Conservation (phyloP, 495 filamentous ascomycete species). For the Haplographium delicatum region DNA sequence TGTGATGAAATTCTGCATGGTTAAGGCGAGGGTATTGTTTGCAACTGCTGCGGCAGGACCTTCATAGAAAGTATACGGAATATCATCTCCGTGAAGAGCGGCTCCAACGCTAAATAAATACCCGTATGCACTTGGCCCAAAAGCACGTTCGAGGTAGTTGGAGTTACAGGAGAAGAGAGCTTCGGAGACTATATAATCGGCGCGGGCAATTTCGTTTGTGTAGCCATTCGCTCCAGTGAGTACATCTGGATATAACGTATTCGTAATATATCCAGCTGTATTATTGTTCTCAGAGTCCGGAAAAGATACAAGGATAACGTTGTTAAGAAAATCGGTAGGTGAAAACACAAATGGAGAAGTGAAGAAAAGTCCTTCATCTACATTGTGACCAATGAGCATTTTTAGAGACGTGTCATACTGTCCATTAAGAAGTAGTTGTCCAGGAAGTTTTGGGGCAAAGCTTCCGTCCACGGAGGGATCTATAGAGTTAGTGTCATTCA, state of each 20-base stretch:
- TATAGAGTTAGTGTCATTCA: no score
- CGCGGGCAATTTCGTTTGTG: constrained; percentile 33
- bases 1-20: constrained; percentile 56
- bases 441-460: constrained; percentile 51
- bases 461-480: constrained; percentile 51
- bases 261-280: constrained; percentile 8
- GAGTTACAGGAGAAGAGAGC: constrained; percentile 46
- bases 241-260: constrained; percentile 26
- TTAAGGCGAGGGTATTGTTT: constrained; percentile 34
- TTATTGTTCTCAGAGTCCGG: neutral
- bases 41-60: constrained; percentile 23
- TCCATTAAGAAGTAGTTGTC: constrained; percentile 50
- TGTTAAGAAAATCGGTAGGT: constrained; percentile 32
- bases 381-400: constrained; percentile 53
- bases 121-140: constrained; percentile 34
- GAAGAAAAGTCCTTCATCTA: constrained; percentile 43
- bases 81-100: constrained; percentile 46
- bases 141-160: constrained; percentile 31
- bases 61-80: constrained; percentile 52
- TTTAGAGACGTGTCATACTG: constrained; percentile 48
- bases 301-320: constrained; percentile 21
- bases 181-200: constrained; percentile 32
- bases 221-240: constrained; percentile 38
- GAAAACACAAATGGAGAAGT: constrained; percentile 4
- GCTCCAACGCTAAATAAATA: constrained; percentile 61